Conservation (phyloP, 2,329 filamentous ascomycete genomes). For the Botrytis pseudocinerea region DNA sequence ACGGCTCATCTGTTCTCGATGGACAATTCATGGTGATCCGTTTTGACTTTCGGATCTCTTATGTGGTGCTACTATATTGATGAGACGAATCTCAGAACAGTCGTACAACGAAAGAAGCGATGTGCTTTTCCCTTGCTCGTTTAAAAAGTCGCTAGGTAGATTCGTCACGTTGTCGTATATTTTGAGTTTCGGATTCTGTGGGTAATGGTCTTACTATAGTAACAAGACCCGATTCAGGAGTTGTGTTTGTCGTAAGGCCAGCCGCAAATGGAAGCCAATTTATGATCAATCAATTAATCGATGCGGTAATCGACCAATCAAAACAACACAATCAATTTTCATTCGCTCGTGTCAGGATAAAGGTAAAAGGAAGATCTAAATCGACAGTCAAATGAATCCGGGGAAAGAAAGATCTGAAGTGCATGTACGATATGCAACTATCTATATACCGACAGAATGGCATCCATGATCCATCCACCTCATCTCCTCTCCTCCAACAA, state of each 20-base stretch:
- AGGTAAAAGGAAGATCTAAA: not conserved
- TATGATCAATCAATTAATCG: not conserved
- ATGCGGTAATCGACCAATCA: not conserved
- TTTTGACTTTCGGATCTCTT: not conserved
- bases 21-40: constrained; percentile 61
- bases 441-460: not conserved
- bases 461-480: too few relatives aligned
- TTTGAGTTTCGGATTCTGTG: not conserved
- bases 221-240: not conserved
- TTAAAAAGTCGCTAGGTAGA: not conserved
- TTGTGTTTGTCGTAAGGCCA: not conserved
- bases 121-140: not conserved
- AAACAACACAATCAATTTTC: not conserved
- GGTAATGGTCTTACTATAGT: not conserved
- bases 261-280: not conserved
- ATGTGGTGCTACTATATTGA: not conserved
- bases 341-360: too few relatives aligned
- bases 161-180: not conserved
- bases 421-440: not conserved
- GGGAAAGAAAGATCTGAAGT: not conserved
- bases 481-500: too few relatives aligned
- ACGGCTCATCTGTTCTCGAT: constrained; percentile 58
- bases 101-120: not conserved
- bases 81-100: not conserved
- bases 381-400: not conserved